Base-by-base conservation (phyloP, 345 rosid genomes). In the Linum tenue region DNA sequence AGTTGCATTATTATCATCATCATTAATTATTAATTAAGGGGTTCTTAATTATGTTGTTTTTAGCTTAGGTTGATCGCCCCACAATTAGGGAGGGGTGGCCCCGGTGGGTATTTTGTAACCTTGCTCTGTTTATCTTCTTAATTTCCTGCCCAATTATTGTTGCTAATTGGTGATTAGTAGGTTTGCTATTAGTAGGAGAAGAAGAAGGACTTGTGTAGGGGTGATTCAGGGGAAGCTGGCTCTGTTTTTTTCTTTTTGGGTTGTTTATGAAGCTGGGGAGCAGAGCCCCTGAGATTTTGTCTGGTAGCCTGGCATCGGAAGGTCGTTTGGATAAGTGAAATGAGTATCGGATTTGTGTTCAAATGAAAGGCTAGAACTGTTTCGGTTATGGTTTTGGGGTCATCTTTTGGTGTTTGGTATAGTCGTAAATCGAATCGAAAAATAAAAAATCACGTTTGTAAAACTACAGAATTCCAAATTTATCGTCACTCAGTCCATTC, bases 231-330 rank as follows among this genome's bases (percentile, higher is more conserved):
- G 2, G 3, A 3, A 5, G 11, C 11, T 6, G 53, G 3, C 14
- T 48, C 3, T 48, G 53, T 48, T 48, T 48, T 48, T 6, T 48
- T 48, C 14, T 6, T 48, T 48, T 48, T 6, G 53, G 16, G 72
- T 31, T 72, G 59, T 56, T 68, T 48, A 64, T 59, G 69, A 43
- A 38, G 12, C 2, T 43, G 12, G 51, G 59, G n/a, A 3, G 11
- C 39, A 5, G 7, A 48, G 80, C 60, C 69, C 73, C 78, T 42
- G 70, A 62, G 59, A 63, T 69, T 76, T 81, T 73, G 84, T 76
- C 73, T 59, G 76, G 40, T 78, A 67, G 67, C 72, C 77, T 55
- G 72, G 53, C 53, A 62, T 11, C 10, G 31, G 31, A 22, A 22
- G 31, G 31, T 22, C 31, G 31, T 22, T 22, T 22, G 31, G 31